Base-by-base conservation (phyloP, 129 eudicot species). In the Tanacetum coccineum region DNA sequence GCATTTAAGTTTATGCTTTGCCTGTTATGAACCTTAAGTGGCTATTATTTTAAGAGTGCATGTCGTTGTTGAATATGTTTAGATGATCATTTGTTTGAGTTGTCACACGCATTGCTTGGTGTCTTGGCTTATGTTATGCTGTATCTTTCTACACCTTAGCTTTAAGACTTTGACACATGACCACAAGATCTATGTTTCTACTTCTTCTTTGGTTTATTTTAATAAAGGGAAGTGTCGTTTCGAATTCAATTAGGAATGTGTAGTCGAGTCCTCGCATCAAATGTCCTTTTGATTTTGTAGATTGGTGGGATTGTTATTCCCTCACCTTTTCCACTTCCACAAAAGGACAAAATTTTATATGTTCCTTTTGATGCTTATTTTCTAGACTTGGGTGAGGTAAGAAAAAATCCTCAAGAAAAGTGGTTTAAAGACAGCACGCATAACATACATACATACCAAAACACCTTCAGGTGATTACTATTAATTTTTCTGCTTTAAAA, bases 231-330 rank as follows among this genome's bases (percentile, higher is more conserved):
- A 67, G 46, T 52, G 62, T n/a, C 8, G 18, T n/a, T 18, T 62
- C 55, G 73, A 32, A 18, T 19, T 54, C 54, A 6, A 54, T 18
- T 54, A 54, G 42, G 40, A 68, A 68, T 17, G 52, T 63, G 32
- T 54, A 55, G 73, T 55, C 64, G 73, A 36, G 73, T 39, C 64
- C 12, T 40, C 15, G 40, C 64, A 68, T n/a, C n/a, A n/a, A n/a
- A n/a, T n/a, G n/a, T n/a, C n/a, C n/a, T n/a, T n/a, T n/a, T n/a
- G n/a, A n/a, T 56, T 64, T 52, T 51, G 72, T 30, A 53, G 62
- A 68, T 54, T 39, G 39, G 52, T 68, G 39, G 71, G 40, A 48
- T 53, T 19, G 54, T 68, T 68, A 68, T 55, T 39, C 54, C 59
- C 26, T 67, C 13, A 50, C 25, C 61, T 56, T 56, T 66, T 26